These are phyloP conservation scores for Periconia sp. DNA, from an alignment of 2,329 filamentous ascomycete genomes.

Conservation along the genomic window DNA sequence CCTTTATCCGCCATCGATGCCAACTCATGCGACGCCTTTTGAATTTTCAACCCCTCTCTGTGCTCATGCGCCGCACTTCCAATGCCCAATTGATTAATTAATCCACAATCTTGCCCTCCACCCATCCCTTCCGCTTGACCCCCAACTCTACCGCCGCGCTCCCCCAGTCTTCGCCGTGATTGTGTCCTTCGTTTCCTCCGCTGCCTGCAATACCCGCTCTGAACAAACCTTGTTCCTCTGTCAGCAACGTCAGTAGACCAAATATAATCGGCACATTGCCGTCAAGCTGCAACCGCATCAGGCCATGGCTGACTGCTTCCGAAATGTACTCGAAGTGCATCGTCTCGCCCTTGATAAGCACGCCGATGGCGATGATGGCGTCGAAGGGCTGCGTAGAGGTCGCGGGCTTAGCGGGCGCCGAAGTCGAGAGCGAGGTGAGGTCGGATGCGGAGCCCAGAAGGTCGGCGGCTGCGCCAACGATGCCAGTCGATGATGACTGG, in stretches of 20 bases:
- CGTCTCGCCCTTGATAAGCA: conserved; percentile 96
- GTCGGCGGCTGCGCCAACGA: conserved; percentile 70
- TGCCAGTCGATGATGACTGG: conserved; percentile 63
- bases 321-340: conserved; percentile 99
- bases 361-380: conserved; percentile 91
- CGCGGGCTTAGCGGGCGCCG: conserved; percentile 35
- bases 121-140: conserved; percentile 83
- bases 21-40: too few relatives aligned
- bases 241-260: conserved; percentile 85
- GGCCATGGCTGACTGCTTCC: conserved; percentile 83
- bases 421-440: conserved; percentile 34
- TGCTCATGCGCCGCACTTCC: too few relatives aligned
- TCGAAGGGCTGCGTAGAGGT: conserved; percentile 68
- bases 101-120: conserved; percentile 63
- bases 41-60: too few relatives aligned
- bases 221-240: conserved; percentile 81
- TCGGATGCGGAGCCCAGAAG: conserved; percentile 73
- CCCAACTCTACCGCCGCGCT: conserved; percentile 91
- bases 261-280: conserved; percentile 87
- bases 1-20: too few relatives aligned
- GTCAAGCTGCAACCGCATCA: conserved; percentile 94
- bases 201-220: conserved; percentile 70
- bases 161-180: conserved; percentile 97
- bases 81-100: conserved; percentile 19
- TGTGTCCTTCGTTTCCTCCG: conserved; percentile 63